Evolutionary conservation across 2,329 filamentous ascomycete species (phyloP).

Genomic region (Penicillium sp.): DNA sequence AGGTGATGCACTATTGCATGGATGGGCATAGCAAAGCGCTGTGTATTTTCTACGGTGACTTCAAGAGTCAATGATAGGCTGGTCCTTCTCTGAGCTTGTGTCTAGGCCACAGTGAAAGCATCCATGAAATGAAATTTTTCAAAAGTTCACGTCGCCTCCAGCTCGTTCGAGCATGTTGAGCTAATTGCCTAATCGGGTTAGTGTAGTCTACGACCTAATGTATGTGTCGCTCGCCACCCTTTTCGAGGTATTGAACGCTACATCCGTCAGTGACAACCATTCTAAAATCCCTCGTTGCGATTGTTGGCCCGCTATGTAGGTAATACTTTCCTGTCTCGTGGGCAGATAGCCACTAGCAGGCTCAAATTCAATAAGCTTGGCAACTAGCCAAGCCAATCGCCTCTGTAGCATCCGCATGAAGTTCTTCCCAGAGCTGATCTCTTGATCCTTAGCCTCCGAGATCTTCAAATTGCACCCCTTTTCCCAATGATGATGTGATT

Average conservation of each 20-base stretch:
- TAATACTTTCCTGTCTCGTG: not conserved
- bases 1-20: constrained; percentile 89
- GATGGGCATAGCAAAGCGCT: constrained; percentile 80
- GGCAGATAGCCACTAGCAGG: constrained; percentile 18
- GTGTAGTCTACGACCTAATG: constrained; percentile 16
- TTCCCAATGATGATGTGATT: constrained; percentile 43
- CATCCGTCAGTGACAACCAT: not conserved
- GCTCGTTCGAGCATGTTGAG: constrained; percentile 3
- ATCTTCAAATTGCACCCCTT: constrained; percentile 40
- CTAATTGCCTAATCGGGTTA: constrained; percentile 33
- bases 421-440: constrained; percentile 37
- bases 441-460: constrained; percentile 38
- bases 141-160: not conserved
- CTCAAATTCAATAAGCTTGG: constrained; percentile 36
- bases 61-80: constrained; percentile 39
- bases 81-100: not conserved
- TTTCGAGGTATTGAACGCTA: not conserved
- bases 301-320: not conserved
- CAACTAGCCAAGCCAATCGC: constrained; percentile 37
- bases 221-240: constrained; percentile 1
- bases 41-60: constrained; percentile 61
- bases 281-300: not conserved
- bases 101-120: not conserved
- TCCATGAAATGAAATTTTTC: not conserved
- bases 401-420: constrained; percentile 37